Evolutionary conservation across 345 rosid species (phyloP), one percentile per base, ranked within the genome.

Genomic region (Camelina sativa): DNA sequence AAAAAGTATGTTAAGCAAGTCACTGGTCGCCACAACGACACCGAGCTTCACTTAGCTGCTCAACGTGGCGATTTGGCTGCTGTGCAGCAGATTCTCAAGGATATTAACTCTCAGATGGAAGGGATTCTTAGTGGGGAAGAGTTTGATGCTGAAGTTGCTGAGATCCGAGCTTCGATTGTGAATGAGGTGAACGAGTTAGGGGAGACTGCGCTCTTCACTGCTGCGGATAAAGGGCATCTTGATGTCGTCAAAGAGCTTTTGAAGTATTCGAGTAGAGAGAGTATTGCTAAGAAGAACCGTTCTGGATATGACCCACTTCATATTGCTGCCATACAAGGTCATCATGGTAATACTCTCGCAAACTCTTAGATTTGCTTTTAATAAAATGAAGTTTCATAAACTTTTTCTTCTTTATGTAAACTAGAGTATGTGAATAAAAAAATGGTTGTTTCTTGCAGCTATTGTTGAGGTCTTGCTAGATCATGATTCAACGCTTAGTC

Each of bases 1-100:
- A 90, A 90, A 77, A 95, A 89, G 90, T 89, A 90, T 72, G 94
- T 93, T n/a, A 93, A 93, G 81, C 98, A 93, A 78, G 97, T 93
- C 44, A 94, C 94, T 0, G 96, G 91, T 57, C 97, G 92, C 20
- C 91, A 91, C 72, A 90, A 95, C 37, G 96, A 91, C 68, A 90
- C 97, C 0, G 98, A 92, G 83, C 90, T 95, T 40, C 98, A 92
- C 65, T 77, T 90, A 65, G 92, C 91, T 0, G 99, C 96, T 23
- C 96, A 95, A 82, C 92, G 88, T 0, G 97, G 96, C 20, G 97
- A 95, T 79, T 75, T 89, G 73, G 84, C 79, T 0, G 96, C 93
- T 25, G 87, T 88, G 7, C 89, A 80, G 80, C 92, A 77, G 91
- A 89, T 92, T 72, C 91, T 92, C n/a, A 62, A 81, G 43, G 94